Evolutionary conservation across 2,329 filamentous ascomycete species (phyloP).

Genomic region (Diaporthe humulicola): DNA sequence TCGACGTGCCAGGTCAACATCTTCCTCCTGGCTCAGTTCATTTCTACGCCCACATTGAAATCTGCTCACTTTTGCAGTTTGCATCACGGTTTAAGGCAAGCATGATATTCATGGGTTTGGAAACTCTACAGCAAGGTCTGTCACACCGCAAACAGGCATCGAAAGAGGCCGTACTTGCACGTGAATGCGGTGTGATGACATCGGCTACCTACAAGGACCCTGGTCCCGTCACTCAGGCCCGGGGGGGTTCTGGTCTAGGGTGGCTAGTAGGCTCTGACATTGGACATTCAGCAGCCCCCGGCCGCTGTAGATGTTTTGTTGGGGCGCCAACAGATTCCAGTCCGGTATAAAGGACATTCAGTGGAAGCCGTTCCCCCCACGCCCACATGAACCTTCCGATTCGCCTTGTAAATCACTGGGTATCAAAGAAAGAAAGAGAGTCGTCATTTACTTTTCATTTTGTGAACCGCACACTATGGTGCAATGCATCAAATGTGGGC

Average conservation of each 20-base stretch:
- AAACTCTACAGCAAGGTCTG: background rate
- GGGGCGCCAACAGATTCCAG: slow-evolving; percentile 32
- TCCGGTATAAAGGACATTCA: background rate
- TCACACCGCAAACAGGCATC: background rate
- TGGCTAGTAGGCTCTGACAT: background rate
- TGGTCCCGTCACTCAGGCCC: background rate
- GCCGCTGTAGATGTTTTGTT: slow-evolving; percentile 31
- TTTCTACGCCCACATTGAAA: background rate
- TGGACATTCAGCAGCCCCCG: slow-evolving; percentile 9
- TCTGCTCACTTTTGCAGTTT: background rate
- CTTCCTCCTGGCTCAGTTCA: background rate
- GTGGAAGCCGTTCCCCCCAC: background rate
- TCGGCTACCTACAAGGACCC: background rate
- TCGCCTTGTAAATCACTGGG: background rate
- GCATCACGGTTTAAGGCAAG: background rate
- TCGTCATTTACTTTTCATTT: background rate
- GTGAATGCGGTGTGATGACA: background rate
- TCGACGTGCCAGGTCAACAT: background rate
- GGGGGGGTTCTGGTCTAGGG: background rate
- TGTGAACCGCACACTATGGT: background rate
- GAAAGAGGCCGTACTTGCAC: background rate
- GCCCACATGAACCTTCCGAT: background rate
- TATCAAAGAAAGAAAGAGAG: background rate
- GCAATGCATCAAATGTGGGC: slow-evolving; percentile 13
- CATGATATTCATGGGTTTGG: background rate